Conservation (phyloP, 2,329 filamentous ascomycete species). For the Aspergillus spinulosporus region DNA sequence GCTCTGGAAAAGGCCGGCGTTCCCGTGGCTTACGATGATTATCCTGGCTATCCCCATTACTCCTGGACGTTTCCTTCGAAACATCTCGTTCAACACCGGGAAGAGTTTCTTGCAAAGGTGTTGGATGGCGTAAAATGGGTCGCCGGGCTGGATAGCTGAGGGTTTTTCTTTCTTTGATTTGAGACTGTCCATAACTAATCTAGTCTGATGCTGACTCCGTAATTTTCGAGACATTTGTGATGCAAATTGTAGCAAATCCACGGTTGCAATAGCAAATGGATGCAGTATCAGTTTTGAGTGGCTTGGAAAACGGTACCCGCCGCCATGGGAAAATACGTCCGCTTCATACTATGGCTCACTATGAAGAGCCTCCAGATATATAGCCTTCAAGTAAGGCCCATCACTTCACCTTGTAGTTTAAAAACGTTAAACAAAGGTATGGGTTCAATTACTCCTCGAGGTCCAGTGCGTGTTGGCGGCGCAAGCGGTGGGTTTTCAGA, state of each 20-base stretch:
- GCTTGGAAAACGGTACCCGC: not conserved
- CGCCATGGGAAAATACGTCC: not conserved
- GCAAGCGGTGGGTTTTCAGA: conserved; percentile 1
- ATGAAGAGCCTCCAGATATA: not conserved
- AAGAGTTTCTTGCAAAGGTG: not conserved
- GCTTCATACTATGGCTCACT: not conserved
- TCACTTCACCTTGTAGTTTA: no score
- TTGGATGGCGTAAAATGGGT: not conserved
- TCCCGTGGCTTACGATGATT: not conserved
- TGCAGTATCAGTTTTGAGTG: not conserved
- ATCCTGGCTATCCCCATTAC: conserved; percentile 4
- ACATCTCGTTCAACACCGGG: not conserved
- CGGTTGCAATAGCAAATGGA: no score
- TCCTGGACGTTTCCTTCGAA: not conserved
- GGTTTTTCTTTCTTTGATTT: no score
- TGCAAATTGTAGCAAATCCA: no score
- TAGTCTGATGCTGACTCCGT: no score
- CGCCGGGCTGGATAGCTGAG: not conserved
- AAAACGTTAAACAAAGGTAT: not conserved
- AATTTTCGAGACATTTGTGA: no score
- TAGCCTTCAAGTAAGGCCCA: not conserved
- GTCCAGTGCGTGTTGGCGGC: not conserved
- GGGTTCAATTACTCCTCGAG: not conserved
- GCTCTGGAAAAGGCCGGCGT: not conserved
- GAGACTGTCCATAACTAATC: no score